Conservation (phyloP, 1,284 basidiomycete genomes). For the Tylopilus sp. region DNA sequence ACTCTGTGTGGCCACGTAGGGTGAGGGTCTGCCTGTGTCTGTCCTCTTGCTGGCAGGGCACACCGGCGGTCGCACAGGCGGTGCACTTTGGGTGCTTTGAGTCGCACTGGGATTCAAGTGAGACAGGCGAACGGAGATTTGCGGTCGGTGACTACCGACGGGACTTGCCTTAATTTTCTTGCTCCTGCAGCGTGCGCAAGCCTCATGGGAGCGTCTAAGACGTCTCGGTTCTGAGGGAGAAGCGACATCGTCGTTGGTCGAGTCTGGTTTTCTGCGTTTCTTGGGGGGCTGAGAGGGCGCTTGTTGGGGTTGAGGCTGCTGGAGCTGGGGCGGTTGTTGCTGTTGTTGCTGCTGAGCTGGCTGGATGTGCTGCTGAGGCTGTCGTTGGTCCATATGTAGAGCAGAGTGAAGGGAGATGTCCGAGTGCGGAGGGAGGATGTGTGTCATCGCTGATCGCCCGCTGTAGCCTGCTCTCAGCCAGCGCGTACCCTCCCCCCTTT, state of each 20-base stretch:
- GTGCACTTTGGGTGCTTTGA: conserved; percentile 81
- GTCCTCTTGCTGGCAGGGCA: conserved; percentile 78
- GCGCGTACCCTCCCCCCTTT: conserved; percentile 25
- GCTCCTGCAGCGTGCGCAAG: conserved; percentile 82
- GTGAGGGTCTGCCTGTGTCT: conserved; percentile 78
- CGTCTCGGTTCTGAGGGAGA: conserved; percentile 66
- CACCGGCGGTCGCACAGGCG: conserved; percentile 73
- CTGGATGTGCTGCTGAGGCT: conserved; percentile 37
- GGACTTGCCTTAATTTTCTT: conserved; percentile 92
- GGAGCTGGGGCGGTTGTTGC: conserved; percentile 32
- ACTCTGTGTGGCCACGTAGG: conserved; percentile 74
- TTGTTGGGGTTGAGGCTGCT: conserved; percentile 34
- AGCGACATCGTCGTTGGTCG: conserved; percentile 48
- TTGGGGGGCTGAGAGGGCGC: conserved; percentile 44
- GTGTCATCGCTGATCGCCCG: conserved; percentile 38
- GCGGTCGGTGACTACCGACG: conserved; percentile 80
- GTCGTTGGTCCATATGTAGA: conserved; percentile 61
- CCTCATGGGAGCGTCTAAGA: conserved; percentile 80
- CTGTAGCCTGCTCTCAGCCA: conserved; percentile 9
- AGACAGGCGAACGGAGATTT: conserved; percentile 56
- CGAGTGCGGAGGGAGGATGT: conserved; percentile 44
- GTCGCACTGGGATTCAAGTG: conserved; percentile 62
- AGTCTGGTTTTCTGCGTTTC: conserved; percentile 54
- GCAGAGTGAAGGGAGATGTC: conserved; percentile 57
- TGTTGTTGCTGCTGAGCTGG: conserved; percentile 34